Percentiles rank a stretch among this genome's conserved stretches.
Evolutionary conservation across 2,329 filamentous ascomycete species (phyloP).

Genomic region (Aspergillus pseudoglaucus): DNA sequence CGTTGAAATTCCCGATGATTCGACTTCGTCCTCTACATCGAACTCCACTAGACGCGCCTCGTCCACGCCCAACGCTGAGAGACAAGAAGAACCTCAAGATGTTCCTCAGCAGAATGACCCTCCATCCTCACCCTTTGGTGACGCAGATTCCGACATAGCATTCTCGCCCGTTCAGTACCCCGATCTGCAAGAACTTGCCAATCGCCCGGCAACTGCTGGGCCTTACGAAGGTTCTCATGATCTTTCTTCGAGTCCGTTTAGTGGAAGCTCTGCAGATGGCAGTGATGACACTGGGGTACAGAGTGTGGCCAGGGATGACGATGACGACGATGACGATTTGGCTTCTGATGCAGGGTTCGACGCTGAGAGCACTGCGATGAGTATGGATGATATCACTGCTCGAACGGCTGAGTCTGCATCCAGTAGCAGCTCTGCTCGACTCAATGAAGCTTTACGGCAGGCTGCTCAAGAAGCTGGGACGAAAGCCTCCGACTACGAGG

Average conservation of each 20-base stretch:
- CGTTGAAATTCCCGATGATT: slow-evolving; percentile 80
- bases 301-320: slow-evolving; percentile 33
- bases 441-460: slow-evolving; percentile 71
- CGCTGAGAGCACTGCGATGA: slow-evolving; percentile 73
- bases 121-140: slow-evolving; percentile 57
- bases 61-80: slow-evolving; percentile 40
- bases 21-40: slow-evolving; percentile 67
- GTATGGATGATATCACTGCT: slow-evolving; percentile 68
- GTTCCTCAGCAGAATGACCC: slow-evolving; percentile 49
- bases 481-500: slow-evolving; percentile 57
- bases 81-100: slow-evolving; percentile 20
- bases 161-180: slow-evolving; percentile 61
- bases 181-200: slow-evolving; percentile 56
- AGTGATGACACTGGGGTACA: slow-evolving; percentile 40
- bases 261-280: slow-evolving; percentile 47
- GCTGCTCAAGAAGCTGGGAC: slow-evolving; percentile 72
- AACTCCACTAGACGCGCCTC: slow-evolving; percentile 71
- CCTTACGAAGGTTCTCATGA: slow-evolving; percentile 58
- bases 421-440: slow-evolving; percentile 58
- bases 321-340: slow-evolving; percentile 43
- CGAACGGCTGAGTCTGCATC: slow-evolving; percentile 57
- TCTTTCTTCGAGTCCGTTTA: slow-evolving; percentile 72
- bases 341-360: slow-evolving; percentile 44
- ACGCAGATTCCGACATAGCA: slow-evolving; percentile 50
- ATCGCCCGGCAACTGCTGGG: slow-evolving; percentile 15